Conservation (phyloP, 2,329 filamentous ascomycete species). For the Pestalotiopsis sp. region DNA sequence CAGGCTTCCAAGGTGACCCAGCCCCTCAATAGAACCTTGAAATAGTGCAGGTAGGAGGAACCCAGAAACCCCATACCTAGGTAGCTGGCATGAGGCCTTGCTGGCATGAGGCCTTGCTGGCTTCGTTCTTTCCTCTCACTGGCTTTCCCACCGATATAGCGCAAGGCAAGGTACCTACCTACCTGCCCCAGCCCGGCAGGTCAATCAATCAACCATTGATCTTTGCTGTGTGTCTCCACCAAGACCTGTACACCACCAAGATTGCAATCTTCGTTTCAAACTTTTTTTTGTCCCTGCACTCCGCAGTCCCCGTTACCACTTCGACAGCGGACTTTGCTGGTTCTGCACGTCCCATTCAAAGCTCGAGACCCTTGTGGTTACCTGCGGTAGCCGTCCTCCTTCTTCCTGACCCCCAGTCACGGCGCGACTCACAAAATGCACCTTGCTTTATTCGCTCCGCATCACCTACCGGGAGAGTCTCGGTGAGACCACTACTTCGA, state of each 20-base stretch:
- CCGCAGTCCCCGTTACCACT: neutral
- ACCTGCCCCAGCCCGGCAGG: neutral
- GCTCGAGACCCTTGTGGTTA: neutral
- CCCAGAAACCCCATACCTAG: neutral
- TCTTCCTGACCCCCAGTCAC: neutral
- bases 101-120: neutral
- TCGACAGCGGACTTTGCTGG: neutral
- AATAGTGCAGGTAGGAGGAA: neutral
- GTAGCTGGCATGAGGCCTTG: neutral
- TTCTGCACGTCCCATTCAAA: neutral
- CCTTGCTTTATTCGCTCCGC: neutral
- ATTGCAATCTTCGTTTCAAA: slow-evolving; percentile 6
- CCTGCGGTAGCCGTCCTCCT: neutral
- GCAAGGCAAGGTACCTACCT: too few species aligned
- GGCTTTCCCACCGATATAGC: neutral
- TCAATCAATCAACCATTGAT: neutral
- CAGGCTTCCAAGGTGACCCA: neutral
- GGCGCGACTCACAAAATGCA: neutral
- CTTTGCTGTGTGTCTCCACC: neutral
- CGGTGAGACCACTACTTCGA: slow-evolving; percentile 3
- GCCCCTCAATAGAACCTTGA: neutral
- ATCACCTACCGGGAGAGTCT: neutral
- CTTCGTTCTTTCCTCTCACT: neutral
- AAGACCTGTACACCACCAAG: slow-evolving; percentile 2
- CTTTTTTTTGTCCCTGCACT: slow-evolving; percentile 3